These are phyloP conservation scores for Yamadazyma dendronema DNA, from an alignment of 1,139 yeast genomes.

Conservation along the genomic window DNA sequence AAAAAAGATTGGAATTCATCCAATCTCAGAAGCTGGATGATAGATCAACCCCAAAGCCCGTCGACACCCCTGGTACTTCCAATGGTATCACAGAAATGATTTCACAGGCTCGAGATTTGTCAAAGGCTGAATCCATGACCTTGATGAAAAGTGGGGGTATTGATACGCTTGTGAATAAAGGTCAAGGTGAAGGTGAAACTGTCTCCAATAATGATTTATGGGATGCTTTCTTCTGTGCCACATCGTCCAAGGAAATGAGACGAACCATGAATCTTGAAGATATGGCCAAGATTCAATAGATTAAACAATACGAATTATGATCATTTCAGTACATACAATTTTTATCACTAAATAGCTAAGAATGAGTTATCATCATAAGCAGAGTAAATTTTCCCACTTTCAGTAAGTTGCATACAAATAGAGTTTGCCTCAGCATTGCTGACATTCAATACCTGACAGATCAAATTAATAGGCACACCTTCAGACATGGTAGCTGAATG, in stretches of 20 bases:
- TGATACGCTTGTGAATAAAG: constrained; percentile 40
- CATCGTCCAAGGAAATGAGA: constrained; percentile 15
- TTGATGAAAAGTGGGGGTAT: constrained; percentile 39
- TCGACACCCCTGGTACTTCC: not conserved
- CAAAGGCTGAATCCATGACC: constrained; percentile 36
- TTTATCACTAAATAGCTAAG: constrained; percentile 40
- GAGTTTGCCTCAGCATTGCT: constrained; percentile 46
- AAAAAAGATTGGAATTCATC: constrained; percentile 44
- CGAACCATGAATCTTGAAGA: constrained; percentile 17
- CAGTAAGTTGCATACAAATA: constrained; percentile 54
- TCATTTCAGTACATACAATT: too few relatives aligned
- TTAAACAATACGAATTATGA: too few relatives aligned
- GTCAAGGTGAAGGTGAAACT: constrained; percentile 51
- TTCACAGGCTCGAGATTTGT: constrained; percentile 24
- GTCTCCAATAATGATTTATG: constrained; percentile 57
- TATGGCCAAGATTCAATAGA: constrained; percentile 10
- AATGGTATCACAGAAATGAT: constrained; percentile 1
- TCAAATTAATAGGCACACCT: constrained; percentile 66
- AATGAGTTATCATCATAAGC: constrained; percentile 66
- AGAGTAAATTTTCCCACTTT: constrained; percentile 63
- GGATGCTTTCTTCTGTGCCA: constrained; percentile 54
- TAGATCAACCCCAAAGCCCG: constrained; percentile 1
- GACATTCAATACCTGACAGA: constrained; percentile 56
- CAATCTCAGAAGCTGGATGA: constrained; percentile 10
- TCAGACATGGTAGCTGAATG: constrained; percentile 61